Conservation (phyloP, 768 basidiomycete species). For the Pisolithus orientalis region DNA sequence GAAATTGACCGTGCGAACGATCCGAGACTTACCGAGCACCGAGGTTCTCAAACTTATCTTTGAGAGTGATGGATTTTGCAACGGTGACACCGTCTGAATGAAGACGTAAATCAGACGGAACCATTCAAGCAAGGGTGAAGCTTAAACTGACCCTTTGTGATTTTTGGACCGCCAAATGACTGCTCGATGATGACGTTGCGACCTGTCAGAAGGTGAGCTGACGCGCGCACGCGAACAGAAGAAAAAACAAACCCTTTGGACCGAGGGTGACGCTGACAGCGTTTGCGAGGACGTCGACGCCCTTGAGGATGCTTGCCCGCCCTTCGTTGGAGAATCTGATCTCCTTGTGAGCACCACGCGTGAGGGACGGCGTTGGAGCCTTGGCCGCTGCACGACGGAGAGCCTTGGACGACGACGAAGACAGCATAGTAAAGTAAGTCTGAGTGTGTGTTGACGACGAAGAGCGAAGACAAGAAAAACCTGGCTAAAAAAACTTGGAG, state of each 20-base stretch:
- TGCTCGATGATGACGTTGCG: conserved; percentile 99
- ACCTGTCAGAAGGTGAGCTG: conserved; percentile 39
- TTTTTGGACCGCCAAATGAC: conserved; percentile 84
- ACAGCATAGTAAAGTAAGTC: conserved; percentile 49
- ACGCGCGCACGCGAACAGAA: neutral
- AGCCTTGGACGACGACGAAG: conserved; percentile 55
- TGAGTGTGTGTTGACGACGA: conserved; percentile 8
- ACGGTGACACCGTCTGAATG: conserved; percentile 92
- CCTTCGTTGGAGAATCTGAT: conserved; percentile 96
- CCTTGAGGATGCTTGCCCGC: conserved; percentile 86
- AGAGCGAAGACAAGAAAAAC: conserved; percentile 6
- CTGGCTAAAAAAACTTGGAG: conserved; percentile 19
- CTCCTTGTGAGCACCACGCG: conserved; percentile 87
- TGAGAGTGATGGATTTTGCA: conserved; percentile 87
- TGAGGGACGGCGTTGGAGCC: conserved; percentile 46
- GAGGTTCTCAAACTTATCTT: conserved; percentile 99
- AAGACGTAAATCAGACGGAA: conserved; percentile 4
- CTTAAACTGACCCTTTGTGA: conserved; percentile 75
- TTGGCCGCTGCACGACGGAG: conserved; percentile 63
- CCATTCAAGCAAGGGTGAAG: neutral
- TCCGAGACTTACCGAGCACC: conserved; percentile 76
- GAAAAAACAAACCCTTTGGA: conserved; percentile 66
- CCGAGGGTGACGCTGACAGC: conserved; percentile 95
- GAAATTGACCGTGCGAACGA: neutral
- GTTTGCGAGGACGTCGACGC: conserved; percentile 95